Conservation (phyloP, 169 alveolate genomes). For the Plasmodium reichenowi region DNA sequence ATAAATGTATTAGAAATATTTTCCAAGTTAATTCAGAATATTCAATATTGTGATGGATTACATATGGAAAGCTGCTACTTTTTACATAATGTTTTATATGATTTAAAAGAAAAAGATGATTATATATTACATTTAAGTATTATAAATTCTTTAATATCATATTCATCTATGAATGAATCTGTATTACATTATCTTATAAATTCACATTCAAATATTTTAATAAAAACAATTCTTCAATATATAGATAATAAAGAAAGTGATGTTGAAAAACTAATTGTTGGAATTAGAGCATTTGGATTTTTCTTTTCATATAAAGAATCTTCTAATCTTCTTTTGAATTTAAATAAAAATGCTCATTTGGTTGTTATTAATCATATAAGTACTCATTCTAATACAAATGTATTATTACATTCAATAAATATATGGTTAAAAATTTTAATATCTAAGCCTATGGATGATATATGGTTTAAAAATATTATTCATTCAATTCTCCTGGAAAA, state of each 20-base stretch:
- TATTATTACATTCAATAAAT: constrained; percentile 57
- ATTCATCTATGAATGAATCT: constrained; percentile 14
- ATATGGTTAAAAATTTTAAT: constrained; percentile 50
- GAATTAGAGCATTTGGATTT: constrained; percentile 58
- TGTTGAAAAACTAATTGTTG: constrained; percentile 62
- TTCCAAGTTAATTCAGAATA: constrained; percentile 41
- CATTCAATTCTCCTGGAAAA: constrained; percentile 34
- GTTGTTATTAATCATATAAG: constrained; percentile 37
- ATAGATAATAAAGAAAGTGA: constrained; percentile 3
- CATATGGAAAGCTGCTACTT: constrained; percentile 7
- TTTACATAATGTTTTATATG: constrained; percentile 32
- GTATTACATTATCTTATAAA: constrained; percentile 14
- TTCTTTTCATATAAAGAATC: constrained; percentile 48
- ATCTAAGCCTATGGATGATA: constrained; percentile 16
- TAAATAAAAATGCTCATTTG: constrained; percentile 22
- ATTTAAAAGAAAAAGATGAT: constrained; percentile 15
- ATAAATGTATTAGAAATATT: constrained; percentile 71
- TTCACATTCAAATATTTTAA: constrained; percentile 40
- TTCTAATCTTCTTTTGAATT: constrained; percentile 10
- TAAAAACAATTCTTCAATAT: constrained; percentile 41
- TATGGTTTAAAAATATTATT: constrained; percentile 33
- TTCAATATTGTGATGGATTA: constrained; percentile 7
- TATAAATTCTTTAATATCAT: constrained; percentile 57
- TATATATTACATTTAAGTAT: constrained; percentile 51
- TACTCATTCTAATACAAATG: constrained; percentile 53